Evolutionary conservation across 257 asterid genomes (phyloP).

Genomic region (Nicotiana knightiana): DNA sequence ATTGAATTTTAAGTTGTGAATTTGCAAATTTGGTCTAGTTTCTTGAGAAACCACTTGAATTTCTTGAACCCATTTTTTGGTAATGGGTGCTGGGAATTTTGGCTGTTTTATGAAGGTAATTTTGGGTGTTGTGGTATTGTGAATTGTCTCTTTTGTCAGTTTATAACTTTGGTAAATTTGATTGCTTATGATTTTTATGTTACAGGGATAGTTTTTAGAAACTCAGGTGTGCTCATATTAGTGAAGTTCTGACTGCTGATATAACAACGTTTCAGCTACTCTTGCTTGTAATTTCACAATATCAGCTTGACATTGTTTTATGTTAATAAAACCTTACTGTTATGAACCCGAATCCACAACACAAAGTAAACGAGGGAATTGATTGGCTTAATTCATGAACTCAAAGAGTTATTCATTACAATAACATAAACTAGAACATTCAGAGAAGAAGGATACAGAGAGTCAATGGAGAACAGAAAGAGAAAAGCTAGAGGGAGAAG

Average conservation of each 20-base stretch:
- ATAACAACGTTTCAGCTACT: background rate
- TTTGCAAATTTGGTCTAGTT: background rate
- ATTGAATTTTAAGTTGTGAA: background rate
- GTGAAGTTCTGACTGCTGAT: background rate
- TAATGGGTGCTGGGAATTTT: background rate
- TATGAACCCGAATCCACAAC: no score
- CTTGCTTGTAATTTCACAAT: background rate
- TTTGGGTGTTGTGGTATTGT: background rate
- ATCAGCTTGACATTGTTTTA: no score
- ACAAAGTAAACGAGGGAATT: no score
- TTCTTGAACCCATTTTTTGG: background rate
- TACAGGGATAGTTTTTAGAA: background rate
- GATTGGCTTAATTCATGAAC: no score
- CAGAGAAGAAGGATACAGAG: no score
- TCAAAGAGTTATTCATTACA: no score
- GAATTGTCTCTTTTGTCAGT: slow-evolving; percentile 1
- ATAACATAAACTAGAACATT: no score
- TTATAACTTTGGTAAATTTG: background rate
- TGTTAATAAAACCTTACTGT: no score
- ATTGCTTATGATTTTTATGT: background rate
- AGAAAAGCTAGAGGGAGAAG: no score
- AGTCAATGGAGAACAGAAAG: no score
- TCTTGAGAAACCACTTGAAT: background rate
- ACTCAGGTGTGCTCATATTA: background rate
- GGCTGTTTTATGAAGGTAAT: background rate